Percentiles rank a stretch among this genome's conserved stretches.
These are phyloP conservation scores for Coniophora puteana DNA, from an alignment of 1,284 basidiomycete genomes.

Conservation along the genomic window DNA sequence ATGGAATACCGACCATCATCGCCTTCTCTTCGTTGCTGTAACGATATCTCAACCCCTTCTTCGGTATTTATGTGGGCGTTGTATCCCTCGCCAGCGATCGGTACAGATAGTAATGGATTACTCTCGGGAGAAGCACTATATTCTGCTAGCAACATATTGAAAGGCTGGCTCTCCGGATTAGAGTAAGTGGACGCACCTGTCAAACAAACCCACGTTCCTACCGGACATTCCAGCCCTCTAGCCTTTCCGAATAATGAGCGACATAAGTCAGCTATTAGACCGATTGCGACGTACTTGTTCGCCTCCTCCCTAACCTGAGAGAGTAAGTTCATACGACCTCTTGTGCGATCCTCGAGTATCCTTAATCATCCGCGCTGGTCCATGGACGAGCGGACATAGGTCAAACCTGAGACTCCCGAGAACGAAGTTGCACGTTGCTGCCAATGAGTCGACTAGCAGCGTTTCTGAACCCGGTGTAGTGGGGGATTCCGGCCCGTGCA, in stretches of 20 bases:
- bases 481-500: too few relatives aligned
- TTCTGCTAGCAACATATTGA: conserved; percentile 16
- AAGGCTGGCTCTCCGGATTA: not conserved
- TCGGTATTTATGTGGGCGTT: not conserved
- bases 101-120: not conserved
- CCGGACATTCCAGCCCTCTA: conserved; percentile 22
- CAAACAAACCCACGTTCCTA: conserved; percentile 33
- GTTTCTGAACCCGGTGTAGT: not conserved
- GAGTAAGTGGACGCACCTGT: conserved; percentile 21
- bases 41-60: not conserved
- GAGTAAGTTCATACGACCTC: not conserved
- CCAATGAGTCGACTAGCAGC: not conserved
- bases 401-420: not conserved
- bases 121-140: not conserved
- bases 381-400: conserved; percentile 1
- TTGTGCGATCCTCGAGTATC: not conserved
- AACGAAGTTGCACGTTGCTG: not conserved
- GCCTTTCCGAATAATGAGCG: not conserved
- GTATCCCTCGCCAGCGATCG: not conserved
- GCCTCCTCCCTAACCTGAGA: not conserved
- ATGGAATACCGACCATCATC: too few relatives aligned
- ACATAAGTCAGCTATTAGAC: not conserved
- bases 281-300: not conserved
- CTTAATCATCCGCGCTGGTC: not conserved
- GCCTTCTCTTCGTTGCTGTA: not conserved